A percentile compares a stretch with the other conserved stretches of the same genome.
Evolutionary conservation across 2,329 filamentous ascomycete species (phyloP).

Genomic region (Alternaria viburni): DNA sequence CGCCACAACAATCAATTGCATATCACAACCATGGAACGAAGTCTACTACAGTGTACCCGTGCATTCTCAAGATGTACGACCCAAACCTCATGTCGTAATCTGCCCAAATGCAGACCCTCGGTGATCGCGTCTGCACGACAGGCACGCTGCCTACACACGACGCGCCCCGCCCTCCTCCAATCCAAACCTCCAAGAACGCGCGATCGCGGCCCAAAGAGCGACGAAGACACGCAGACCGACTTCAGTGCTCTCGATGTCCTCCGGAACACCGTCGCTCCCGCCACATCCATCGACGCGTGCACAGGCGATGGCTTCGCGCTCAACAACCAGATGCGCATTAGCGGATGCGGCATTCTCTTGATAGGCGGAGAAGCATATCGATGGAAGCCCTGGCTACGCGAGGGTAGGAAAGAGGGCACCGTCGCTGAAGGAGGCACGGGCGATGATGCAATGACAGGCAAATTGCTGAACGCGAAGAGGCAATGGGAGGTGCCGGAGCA

Average conservation of each 20-base stretch:
- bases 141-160: conserved; percentile 30
- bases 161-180: conserved; percentile 16
- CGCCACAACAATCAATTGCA: conserved; percentile 5
- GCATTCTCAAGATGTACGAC: conserved; percentile 10
- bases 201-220: conserved; percentile 66
- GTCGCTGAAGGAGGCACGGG: conserved; percentile 30
- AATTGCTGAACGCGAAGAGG: conserved; percentile 74
- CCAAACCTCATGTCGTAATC: background rate
- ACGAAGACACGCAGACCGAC: conserved; percentile 71
- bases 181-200: conserved; percentile 52
- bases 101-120: conserved; percentile 1
- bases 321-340: conserved; percentile 77
- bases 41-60: conserved; percentile 16
- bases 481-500: conserved; percentile 78
- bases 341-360: conserved; percentile 74
- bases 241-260: conserved; percentile 81
- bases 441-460: conserved; percentile 46
- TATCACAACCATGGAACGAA: conserved; percentile 21
- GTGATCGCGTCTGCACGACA: background rate
- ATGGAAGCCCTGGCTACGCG: conserved; percentile 81
- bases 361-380: conserved; percentile 85
- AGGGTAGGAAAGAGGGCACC: conserved; percentile 38
- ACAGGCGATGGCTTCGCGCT: conserved; percentile 83
- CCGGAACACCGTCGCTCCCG: conserved; percentile 73
- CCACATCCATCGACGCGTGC: conserved; percentile 84